Conservation (phyloP, 352 stramenopile species). For the Phytophthora quininea region DNA sequence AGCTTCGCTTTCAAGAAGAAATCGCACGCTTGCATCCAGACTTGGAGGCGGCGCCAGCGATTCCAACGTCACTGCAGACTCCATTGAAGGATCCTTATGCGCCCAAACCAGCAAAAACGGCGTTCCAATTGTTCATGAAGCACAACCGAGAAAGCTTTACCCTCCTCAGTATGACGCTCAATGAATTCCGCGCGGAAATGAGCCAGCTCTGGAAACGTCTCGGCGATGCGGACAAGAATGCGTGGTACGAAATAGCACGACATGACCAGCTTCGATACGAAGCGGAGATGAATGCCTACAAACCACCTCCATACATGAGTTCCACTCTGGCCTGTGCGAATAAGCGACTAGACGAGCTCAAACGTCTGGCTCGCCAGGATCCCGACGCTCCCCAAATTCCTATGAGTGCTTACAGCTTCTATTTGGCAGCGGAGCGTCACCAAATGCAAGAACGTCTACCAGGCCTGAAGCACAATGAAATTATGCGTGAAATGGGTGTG, state of each 20-base stretch:
- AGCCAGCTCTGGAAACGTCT: conserved; percentile 57
- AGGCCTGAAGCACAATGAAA: conserved; percentile 47
- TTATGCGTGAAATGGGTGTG: conserved; percentile 49
- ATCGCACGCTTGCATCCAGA: conserved; percentile 42
- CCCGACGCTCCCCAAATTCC: conserved; percentile 42
- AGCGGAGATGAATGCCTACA: conserved; percentile 55
- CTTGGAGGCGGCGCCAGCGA: conserved; percentile 7
- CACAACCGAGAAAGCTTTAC: conserved; percentile 62
- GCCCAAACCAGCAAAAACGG: conserved; percentile 49
- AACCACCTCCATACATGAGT: conserved; percentile 44
- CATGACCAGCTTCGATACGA: conserved; percentile 55
- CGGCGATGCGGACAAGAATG: conserved; percentile 42
- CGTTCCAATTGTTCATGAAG: conserved; percentile 68
- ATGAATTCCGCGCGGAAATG: conserved; percentile 65
- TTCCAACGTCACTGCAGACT: not conserved
- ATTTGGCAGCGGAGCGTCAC: conserved; percentile 40
- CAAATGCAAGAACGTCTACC: conserved; percentile 36
- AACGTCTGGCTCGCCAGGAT: conserved; percentile 34
- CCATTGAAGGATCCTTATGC: conserved; percentile 46
- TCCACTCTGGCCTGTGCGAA: conserved; percentile 21
- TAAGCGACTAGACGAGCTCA: conserved; percentile 48
- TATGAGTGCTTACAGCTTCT: conserved; percentile 53
- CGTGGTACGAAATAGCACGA: conserved; percentile 56
- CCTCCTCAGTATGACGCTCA: conserved; percentile 57
- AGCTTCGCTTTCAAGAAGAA: conserved; percentile 58